These are phyloP conservation scores for Neurospora crassa DNA, from an alignment of 2,329 filamentous ascomycete species.

Conservation along the genomic window DNA sequence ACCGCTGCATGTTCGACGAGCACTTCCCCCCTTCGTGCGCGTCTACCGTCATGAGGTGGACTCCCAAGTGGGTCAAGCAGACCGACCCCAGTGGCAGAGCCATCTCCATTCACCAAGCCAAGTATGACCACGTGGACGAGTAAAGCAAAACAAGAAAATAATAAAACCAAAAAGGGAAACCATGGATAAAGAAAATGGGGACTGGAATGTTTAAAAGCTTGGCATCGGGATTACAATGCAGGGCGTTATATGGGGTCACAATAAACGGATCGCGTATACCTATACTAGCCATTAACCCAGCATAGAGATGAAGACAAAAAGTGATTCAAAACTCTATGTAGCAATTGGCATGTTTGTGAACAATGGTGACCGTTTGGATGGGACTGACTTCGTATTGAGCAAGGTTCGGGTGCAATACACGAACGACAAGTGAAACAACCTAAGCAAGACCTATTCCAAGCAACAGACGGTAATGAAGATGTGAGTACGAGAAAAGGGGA, in stretches of 20 bases:
- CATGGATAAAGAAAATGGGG: not conserved
- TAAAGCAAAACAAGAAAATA: constrained; percentile 16
- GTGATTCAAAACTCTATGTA: not conserved
- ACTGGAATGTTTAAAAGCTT: not conserved
- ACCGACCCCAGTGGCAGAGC: constrained; percentile 87
- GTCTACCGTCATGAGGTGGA: constrained; percentile 91
- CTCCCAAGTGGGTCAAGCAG: constrained; percentile 94
- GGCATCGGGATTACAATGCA: constrained; percentile 5
- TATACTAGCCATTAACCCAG: not conserved
- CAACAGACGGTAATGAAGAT: not conserved
- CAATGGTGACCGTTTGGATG: not conserved
- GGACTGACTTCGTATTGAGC: not conserved
- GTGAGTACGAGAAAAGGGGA: not conserved
- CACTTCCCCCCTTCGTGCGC: constrained; percentile 92
- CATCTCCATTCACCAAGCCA: constrained; percentile 65
- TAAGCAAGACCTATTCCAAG: not conserved
- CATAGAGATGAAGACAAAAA: not conserved
- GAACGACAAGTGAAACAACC: not conserved
- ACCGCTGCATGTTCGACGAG: constrained; percentile 97
- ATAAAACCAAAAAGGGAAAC: constrained; percentile 11
- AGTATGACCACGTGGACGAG: constrained; percentile 47
- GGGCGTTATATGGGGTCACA: constrained; percentile 5
- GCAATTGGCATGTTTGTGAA: not conserved
- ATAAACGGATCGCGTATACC: not conserved
- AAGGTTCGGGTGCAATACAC: not conserved